phyloP scores from a whole-genome alignment of 1,139 yeast genomes.

The Keqinozyma sinolaborantium region DNA sequence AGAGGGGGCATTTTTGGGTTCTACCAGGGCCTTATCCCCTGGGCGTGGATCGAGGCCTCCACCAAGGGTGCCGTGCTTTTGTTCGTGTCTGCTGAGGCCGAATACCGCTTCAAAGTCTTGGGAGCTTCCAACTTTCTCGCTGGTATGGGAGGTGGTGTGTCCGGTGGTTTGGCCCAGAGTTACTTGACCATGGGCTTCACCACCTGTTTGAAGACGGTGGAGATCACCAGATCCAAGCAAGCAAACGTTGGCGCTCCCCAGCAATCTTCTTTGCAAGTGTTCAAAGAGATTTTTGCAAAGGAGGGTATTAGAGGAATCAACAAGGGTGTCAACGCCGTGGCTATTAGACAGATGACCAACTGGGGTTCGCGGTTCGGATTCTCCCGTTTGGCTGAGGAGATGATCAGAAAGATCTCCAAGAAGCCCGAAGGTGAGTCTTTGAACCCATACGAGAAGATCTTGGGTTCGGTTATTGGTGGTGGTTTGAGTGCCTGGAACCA shows the following conservation, averaged over 20 bases:
- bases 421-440: conserved; percentile 63
- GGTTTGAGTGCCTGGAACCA: conserved; percentile 98
- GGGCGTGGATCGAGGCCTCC: conserved; percentile 99
- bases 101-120: conserved; percentile 62
- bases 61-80: conserved; percentile 97
- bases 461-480: conserved; percentile 92
- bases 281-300: conserved; percentile 72
- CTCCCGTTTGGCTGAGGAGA: conserved; percentile 86
- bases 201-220: conserved; percentile 97
- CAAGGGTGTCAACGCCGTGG: conserved; percentile 99
- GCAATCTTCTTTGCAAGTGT: conserved; percentile 81
- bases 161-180: conserved; percentile 96
- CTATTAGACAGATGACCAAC: conserved; percentile 96
- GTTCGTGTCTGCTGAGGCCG: conserved; percentile 91
- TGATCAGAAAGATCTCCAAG: conserved; percentile 60
- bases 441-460: conserved; percentile 73
- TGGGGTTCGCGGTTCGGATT: conserved; percentile 98
- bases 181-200: conserved; percentile 96
- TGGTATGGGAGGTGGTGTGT: conserved; percentile 93
- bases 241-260: conserved; percentile 61
- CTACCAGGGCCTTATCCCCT: conserved; percentile 95
- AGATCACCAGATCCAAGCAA: conserved; percentile 86
- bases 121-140: conserved; percentile 73
- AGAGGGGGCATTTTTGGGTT: conserved; percentile 92
- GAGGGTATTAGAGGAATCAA: conserved; percentile 95